Base-by-base conservation (phyloP, 176 grass and related monocot species). In the Bonia amplexicaulis region DNA sequence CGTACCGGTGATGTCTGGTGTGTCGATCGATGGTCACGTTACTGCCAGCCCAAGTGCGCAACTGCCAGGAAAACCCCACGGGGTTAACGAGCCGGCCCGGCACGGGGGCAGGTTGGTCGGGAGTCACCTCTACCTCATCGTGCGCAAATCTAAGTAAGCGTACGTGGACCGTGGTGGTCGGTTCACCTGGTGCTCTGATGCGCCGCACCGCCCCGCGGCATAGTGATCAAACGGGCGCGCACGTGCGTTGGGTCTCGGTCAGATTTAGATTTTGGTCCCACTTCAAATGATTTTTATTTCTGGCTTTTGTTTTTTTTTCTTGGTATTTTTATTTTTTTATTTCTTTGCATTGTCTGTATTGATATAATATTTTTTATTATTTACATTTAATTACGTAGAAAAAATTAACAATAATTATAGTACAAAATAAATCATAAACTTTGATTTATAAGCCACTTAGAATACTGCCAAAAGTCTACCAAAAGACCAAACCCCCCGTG, bases 151-250 rank as follows among this genome's bases (percentile, higher is more conserved):
- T 58, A 58, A 58, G 10, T 11, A 1, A n/a, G 15, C 0, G 45
- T n/a, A 12, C 6, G 29, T 5, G 49, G 29, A 29, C 29, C 33
- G 6, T n/a, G 42, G 40, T 61, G 54, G 71, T 33, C 47, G 69
- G 69, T 47, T 73, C 12, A 5, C 46, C 63, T 68, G n/a, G 74
- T n/a, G 51, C 20, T 12, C 55, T 6, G 20, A 6, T 23, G 2
- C 6, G 85, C 62, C 71, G 20, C 77, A 33, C 10, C 49, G 71
- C 61, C 51, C 45, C 53, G 45, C 29, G 87, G 33, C 33, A 35
- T 80, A 82, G 76, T 57, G 60, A 59, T 81, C 88, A 53, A 23
- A 33, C 71, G 12, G 7, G 27, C 48, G 69, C 83, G 22, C 54
- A 71, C 78, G 71, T 71, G 78, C 44, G 53, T 2, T 0, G 39